Evolutionary conservation across 192 early-diverging fungal species (phyloP).

Genomic region (Dissophora ornata): DNA sequence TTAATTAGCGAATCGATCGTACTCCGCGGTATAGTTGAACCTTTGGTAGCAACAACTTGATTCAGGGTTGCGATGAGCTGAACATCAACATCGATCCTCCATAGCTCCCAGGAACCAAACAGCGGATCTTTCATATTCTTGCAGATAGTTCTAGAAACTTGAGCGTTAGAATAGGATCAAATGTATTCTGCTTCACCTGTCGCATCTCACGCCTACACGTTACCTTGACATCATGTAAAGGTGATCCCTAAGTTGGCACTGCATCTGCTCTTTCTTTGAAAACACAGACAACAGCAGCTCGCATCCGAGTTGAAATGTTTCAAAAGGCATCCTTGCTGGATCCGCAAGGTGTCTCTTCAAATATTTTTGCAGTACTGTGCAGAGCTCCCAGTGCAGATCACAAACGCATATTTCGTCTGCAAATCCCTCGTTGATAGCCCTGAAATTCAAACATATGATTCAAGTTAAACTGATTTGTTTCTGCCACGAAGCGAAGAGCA

Average conservation of each 20-base stretch:
- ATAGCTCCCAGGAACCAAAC: slow-evolving; percentile 43
- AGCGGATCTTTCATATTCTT: slow-evolving; percentile 22
- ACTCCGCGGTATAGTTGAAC: slow-evolving; percentile 1
- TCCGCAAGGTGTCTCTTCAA: slow-evolving; percentile 25
- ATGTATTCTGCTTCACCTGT: no score
- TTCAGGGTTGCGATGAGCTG: slow-evolving; percentile 26
- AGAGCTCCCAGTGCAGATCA: slow-evolving; percentile 40
- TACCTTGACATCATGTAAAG: slow-evolving; percentile 34
- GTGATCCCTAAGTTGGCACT: slow-evolving; percentile 22
- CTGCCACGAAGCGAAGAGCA: no score
- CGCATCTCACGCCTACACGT: no score
- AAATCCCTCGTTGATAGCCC: slow-evolving; percentile 29
- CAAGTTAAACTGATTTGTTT: no score
- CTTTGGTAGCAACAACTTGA: slow-evolving; percentile 27
- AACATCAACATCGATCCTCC: slow-evolving; percentile 29
- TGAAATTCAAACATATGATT: no score
- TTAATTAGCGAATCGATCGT: slow-evolving; percentile 32
- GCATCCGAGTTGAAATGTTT: slow-evolving; percentile 23
- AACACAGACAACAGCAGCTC: slow-evolving; percentile 40
- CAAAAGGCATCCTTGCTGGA: slow-evolving; percentile 18
- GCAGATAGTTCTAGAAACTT: slow-evolving; percentile 18
- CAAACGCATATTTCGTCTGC: slow-evolving; percentile 24
- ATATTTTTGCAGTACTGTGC: slow-evolving; percentile 19
- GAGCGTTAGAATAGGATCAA: no score
- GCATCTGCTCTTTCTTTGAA: slow-evolving; percentile 21